Evolutionary conservation across 179 eudicot genomes (phyloP).

Genomic region (Actinidia polygama): DNA sequence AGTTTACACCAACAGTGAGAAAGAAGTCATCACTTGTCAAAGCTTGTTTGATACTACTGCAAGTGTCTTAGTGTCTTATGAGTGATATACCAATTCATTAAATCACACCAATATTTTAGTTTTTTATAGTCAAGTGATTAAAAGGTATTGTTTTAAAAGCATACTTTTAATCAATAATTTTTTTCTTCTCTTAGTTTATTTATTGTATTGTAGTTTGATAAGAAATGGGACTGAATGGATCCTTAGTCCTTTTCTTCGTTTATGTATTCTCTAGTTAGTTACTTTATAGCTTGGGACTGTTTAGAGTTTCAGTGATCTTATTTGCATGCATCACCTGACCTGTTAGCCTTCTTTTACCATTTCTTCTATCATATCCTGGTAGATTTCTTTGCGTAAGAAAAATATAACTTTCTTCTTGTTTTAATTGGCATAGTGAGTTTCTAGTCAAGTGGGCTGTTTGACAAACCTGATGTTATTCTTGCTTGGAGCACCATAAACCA

Average conservation of each 20-base stretch:
- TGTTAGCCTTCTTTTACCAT: too few species aligned
- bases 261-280: too few species aligned
- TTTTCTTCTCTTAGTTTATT: not conserved
- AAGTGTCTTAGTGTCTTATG: not conserved
- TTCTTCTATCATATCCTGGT: too few species aligned
- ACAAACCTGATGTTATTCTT: not conserved
- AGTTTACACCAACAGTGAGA: not conserved
- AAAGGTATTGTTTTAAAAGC: not conserved
- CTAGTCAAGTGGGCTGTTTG: not conserved
- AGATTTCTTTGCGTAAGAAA: too few species aligned
- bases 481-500: not conserved
- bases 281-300: too few species aligned
- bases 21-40: constrained; percentile 5
- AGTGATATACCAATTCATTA: not conserved
- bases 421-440: too few species aligned
- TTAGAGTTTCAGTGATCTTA: too few species aligned
- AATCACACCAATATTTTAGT: not conserved
- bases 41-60: not conserved
- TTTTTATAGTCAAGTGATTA: not conserved
- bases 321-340: too few species aligned
- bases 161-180: not conserved
- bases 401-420: too few species aligned
- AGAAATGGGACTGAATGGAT: not conserved
- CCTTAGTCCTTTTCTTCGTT: too few species aligned
- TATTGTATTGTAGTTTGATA: not conserved